Base-by-base conservation (phyloP, 2,329 filamentous ascomycete species). In the Aspergillus luchuensis region DNA sequence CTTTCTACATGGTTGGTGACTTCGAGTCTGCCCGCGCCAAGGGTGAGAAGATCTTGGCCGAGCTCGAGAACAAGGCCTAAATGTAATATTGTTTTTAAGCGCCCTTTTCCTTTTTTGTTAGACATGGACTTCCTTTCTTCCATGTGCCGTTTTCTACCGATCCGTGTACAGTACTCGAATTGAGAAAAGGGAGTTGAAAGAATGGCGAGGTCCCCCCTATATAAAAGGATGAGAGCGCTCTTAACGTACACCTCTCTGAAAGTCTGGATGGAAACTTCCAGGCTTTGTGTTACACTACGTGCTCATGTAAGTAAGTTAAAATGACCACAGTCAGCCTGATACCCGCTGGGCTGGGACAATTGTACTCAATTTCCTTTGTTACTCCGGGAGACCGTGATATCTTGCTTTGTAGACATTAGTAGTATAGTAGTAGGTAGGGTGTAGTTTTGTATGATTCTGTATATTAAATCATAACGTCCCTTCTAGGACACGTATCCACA, bases 21-120 rank as follows among this genome's bases (percentile, higher is more conserved):
- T 89, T 98, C 73, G 91, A 91, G 73, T 92, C 91, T 67, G 95
- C 93, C 71, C 91, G 91, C 79, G 88, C 86, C 77, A 99, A 99
- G 92, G 95, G 94, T 85, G 93, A 97, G 89, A 97, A 98, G 92
- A 98, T 99, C 86, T 85, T 99, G 79, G 93, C 95, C 74, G 95
- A 98, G 75, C 86, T 98, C 74, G 91, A 95, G 80, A 81, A 69
- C 69, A 69, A 82, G 33, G 33, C 33, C 67, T 82, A 80, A 72
- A 78, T 75, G 73, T 77, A 77, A 76, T 76, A 73, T 74, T 76
- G 69, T 74, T 72, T 72, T 72, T 70, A 72, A 75, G 72, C 72
- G 72, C 72, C 68, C 69, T 71, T 69, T 71, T 69, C 64, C 68
- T 66, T 68, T 68, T 67, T 62, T 71, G 64, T 69, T 69, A 68